Percentiles rank a stretch among this genome's conserved stretches.
phyloP scores from a whole-genome alignment of 2,329 filamentous ascomycete genomes.

The Ophiocordyceps camponoti-leonardi region DNA sequence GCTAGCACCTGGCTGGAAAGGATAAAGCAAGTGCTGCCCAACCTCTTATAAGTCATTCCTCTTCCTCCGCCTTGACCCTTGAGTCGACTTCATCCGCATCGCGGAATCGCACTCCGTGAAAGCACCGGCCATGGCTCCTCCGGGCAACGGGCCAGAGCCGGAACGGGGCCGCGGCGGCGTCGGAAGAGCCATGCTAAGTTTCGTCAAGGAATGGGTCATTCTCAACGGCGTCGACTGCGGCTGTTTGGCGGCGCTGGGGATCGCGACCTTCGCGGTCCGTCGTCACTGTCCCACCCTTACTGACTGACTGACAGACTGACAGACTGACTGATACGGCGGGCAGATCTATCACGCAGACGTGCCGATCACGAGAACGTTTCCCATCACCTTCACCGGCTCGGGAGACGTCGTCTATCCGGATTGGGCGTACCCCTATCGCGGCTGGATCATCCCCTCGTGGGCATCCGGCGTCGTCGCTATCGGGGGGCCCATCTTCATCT shows the following conservation, averaged over 20 bases:
- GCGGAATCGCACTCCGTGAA: too few relatives aligned
- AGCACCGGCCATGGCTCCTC: neutral
- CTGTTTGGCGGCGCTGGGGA: slow-evolving; percentile 35
- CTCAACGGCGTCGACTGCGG: slow-evolving; percentile 41
- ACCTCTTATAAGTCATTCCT: too few relatives aligned
- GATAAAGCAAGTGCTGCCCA: neutral
- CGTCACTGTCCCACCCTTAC: neutral
- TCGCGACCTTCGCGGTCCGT: slow-evolving; percentile 12
- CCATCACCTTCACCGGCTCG: slow-evolving; percentile 36
- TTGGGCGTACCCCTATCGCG: slow-evolving; percentile 46
- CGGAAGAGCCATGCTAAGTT: slow-evolving; percentile 4
- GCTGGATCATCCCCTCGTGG: slow-evolving; percentile 44
- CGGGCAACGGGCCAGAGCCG: neutral
- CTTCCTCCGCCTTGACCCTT: neutral
- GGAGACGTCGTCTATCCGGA: slow-evolving; percentile 46
- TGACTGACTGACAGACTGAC: too few relatives aligned
- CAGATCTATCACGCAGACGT: slow-evolving; percentile 37
- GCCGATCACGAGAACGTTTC: slow-evolving; percentile 40
- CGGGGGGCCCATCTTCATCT: slow-evolving; percentile 37
- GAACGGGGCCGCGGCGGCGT: too few relatives aligned
- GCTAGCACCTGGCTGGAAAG: too few relatives aligned
- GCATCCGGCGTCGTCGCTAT: slow-evolving; percentile 37
- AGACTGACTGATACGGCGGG: neutral
- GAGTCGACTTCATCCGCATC: neutral
- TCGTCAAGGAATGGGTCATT: slow-evolving; percentile 32